Evolutionary conservation across 306 rosid genomes (phyloP).

Genomic region (Malus sieversii): DNA sequence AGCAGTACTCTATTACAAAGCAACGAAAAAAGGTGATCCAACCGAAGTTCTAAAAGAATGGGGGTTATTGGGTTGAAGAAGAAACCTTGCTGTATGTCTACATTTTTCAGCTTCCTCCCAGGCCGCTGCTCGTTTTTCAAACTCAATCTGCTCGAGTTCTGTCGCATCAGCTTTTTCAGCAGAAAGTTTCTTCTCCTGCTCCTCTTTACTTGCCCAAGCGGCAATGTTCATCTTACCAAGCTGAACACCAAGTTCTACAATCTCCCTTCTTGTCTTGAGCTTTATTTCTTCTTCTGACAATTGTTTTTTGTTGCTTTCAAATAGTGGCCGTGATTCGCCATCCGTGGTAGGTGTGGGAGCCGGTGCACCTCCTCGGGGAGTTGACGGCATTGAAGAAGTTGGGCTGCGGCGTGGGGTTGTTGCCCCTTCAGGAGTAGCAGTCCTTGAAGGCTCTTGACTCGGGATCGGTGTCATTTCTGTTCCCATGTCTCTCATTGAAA

Average conservation of each 20-base stretch:
- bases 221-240: constrained; percentile 91
- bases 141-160: constrained; percentile 55
- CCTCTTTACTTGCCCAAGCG: constrained; percentile 91
- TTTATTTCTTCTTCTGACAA: constrained; percentile 81
- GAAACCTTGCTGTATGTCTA: constrained; percentile 81
- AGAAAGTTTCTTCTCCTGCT: constrained; percentile 38
- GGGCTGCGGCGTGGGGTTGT: constrained; percentile 82
- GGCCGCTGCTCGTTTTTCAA: constrained; percentile 63
- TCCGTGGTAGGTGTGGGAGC: constrained; percentile 52
- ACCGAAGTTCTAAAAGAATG: constrained; percentile 4
- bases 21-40: not conserved
- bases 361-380: constrained; percentile 71
- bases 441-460: constrained; percentile 90
- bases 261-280: constrained; percentile 83
- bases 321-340: constrained; percentile 27
- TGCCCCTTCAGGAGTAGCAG: constrained; percentile 82
- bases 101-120: constrained; percentile 95
- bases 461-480: constrained; percentile 94
- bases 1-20: not conserved
- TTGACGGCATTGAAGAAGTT: constrained; percentile 69
- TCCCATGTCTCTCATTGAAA: constrained; percentile 98
- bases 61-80: constrained; percentile 2
- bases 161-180: constrained; percentile 14
- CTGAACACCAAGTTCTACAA: constrained; percentile 82
- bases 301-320: constrained; percentile 29